Evolutionary conservation across 768 basidiomycete genomes (phyloP).

Genomic region (Leccinum truebloodii): DNA sequence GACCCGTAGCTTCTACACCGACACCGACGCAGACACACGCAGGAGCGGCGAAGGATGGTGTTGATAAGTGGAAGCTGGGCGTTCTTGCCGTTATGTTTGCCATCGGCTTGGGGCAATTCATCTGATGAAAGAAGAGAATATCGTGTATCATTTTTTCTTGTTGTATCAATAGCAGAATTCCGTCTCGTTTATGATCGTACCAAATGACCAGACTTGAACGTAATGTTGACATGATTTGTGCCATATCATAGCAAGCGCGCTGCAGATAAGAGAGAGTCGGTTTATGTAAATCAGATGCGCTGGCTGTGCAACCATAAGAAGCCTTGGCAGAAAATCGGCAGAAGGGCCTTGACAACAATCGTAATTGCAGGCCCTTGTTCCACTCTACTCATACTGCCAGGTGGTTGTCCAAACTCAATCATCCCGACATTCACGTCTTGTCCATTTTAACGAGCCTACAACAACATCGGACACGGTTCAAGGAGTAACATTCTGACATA

Average conservation of each 20-base stretch:
- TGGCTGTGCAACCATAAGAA: conserved; percentile 18
- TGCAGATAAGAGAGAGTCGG: conserved; percentile 13
- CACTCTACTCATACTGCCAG: conserved; percentile 5
- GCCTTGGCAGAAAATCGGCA: neutral
- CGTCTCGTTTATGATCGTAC: neutral
- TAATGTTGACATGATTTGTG: too few relatives aligned
- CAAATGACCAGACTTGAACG: too few relatives aligned
- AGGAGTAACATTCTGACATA: neutral
- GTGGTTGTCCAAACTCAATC: neutral
- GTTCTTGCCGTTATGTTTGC: conserved; percentile 4
- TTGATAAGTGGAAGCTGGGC: conserved; percentile 5
- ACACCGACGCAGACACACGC: neutral
- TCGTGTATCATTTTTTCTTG: neutral
- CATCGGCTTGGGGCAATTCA: conserved; percentile 4
- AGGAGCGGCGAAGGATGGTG: neutral
- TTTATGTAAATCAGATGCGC: neutral
- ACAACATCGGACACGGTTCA: neutral
- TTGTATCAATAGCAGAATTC: neutral
- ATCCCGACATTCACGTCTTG: neutral
- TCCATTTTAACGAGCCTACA: neutral
- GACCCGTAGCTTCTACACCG: conserved; percentile 37
- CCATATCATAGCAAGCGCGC: too few relatives aligned
- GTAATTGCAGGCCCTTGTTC: neutral
- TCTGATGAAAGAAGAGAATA: conserved; percentile 9
- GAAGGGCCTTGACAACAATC: neutral